Base-by-base conservation (phyloP, 371 early-diverging fungal species). In the Chytridium lagenaria region DNA sequence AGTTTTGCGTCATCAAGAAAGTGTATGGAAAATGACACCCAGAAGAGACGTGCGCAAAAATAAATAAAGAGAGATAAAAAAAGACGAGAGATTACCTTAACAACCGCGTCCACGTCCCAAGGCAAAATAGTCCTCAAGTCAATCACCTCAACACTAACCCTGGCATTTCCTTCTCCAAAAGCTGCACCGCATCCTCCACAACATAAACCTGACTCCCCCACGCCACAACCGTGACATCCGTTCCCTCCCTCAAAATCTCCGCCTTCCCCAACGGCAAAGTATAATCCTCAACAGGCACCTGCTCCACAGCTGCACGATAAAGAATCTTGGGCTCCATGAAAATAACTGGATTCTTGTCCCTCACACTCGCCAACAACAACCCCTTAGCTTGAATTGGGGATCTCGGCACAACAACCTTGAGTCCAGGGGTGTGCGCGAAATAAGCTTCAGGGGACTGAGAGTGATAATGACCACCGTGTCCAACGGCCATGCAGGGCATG, bases 281-380 rank as follows among this genome's bases (percentile, higher is more conserved):
- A 78, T 93, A 98, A 73, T 98, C 98, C 33, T 88, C 95, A 0
- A 92, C 90, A 44, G 99, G 99, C 0, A 98, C 98, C 75, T 94
- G 92, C 80, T 98, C 99, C 33, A 95, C 98, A 31, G 99, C 95
- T 50, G 96, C 90, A 49, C 99, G 91, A 80, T 98, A 98, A 26
- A 98, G 87, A 65, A 94, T 92, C 84, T 98, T 98, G 72, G 99
- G 99, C 81, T 98, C 99, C 81, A 98, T 92, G 77, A 98, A 95
- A 31, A 98, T 81, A 37, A 94, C 93, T 2, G 99, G 99, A 82
- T 98, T 98, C 68, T 88, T 90, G 78, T 98, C 97, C 40, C 95
- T 89, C 73, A 98, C 95, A 15, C 96, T 89, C 19, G 96, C 92
- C 50, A 97, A 85, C 52, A 98, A 85, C 33, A 98, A 85, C 23